These are phyloP conservation scores for Aspergillus spinulosporus DNA, from an alignment of 2,329 filamentous ascomycete genomes.

Conservation along the genomic window DNA sequence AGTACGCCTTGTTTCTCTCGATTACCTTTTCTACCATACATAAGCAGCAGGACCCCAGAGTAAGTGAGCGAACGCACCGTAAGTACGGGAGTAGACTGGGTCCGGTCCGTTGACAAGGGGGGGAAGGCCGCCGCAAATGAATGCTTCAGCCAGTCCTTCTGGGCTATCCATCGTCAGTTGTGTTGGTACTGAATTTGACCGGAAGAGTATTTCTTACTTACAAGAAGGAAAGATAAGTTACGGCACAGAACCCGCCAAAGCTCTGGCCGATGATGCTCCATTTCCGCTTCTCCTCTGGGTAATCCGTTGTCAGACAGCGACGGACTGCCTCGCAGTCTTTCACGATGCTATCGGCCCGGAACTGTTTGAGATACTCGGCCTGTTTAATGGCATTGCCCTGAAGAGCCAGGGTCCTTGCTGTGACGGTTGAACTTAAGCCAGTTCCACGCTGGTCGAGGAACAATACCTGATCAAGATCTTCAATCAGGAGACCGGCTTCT, in stretches of 20 bases:
- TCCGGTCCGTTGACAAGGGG: constrained; percentile 72
- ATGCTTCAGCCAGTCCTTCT: constrained; percentile 76
- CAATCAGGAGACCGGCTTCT: not conserved
- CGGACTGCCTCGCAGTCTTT: constrained; percentile 85
- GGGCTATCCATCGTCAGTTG: constrained; percentile 49
- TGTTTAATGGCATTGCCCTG: constrained; percentile 67
- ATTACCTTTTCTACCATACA: constrained; percentile 56
- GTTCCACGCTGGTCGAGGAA: constrained; percentile 91
- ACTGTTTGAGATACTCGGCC: constrained; percentile 76
- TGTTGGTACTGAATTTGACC: not conserved
- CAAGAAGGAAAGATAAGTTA: constrained; percentile 80
- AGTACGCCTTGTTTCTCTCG: constrained; percentile 77
- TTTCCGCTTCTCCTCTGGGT: constrained; percentile 67
- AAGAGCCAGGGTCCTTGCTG: constrained; percentile 67
- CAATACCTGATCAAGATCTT: constrained; percentile 50
- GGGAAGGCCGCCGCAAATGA: constrained; percentile 80
- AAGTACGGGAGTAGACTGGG: constrained; percentile 72
- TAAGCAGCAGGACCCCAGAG: constrained; percentile 16
- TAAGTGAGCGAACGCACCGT: constrained; percentile 39
- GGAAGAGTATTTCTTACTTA: constrained; percentile 32
- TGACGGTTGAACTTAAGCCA: constrained; percentile 78
- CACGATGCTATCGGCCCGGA: constrained; percentile 88
- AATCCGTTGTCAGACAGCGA: constrained; percentile 68
- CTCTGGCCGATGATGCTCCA: constrained; percentile 90
- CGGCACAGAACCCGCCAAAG: constrained; percentile 83